Evolutionary conservation across 352 stramenopile species (phyloP).

Genomic region (Globisporangium mamillatum): DNA sequence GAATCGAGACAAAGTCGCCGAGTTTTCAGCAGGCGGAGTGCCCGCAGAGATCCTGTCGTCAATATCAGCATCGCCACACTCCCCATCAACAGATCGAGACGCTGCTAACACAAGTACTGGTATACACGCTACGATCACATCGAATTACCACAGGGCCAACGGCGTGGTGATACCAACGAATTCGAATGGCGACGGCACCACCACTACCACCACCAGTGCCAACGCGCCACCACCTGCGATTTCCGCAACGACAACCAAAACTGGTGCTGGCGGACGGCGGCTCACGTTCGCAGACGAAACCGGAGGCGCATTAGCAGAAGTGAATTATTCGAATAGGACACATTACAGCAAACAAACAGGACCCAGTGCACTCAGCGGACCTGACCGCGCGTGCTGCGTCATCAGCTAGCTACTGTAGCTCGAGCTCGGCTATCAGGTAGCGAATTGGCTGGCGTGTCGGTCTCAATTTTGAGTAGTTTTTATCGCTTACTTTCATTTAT

Average conservation of each 20-base stretch:
- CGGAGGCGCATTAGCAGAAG: constrained; percentile 50
- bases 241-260: constrained; percentile 21
- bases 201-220: background rate
- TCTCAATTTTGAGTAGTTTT: constrained; percentile 9
- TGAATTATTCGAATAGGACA: constrained; percentile 69
- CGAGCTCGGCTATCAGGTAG: background rate
- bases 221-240: background rate
- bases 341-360: constrained; percentile 79
- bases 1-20: constrained; percentile 12
- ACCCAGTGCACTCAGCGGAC: constrained; percentile 26
- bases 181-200: constrained; percentile 3
- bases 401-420: constrained; percentile 31
- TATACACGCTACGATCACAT: background rate
- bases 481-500: background rate
- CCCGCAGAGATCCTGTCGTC: background rate
- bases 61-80: background rate
- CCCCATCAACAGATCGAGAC: background rate
- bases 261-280: constrained; percentile 19
- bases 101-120: background rate
- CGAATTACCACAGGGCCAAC: background rate
- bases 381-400: constrained; percentile 35
- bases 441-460: background rate
- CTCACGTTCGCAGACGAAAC: constrained; percentile 71
- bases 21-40: constrained; percentile 1
- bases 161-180: constrained; percentile 8